phyloP scores from a whole-genome alignment of 2,329 filamentous ascomycete genomes.

The Cordyceps farinosa region DNA sequence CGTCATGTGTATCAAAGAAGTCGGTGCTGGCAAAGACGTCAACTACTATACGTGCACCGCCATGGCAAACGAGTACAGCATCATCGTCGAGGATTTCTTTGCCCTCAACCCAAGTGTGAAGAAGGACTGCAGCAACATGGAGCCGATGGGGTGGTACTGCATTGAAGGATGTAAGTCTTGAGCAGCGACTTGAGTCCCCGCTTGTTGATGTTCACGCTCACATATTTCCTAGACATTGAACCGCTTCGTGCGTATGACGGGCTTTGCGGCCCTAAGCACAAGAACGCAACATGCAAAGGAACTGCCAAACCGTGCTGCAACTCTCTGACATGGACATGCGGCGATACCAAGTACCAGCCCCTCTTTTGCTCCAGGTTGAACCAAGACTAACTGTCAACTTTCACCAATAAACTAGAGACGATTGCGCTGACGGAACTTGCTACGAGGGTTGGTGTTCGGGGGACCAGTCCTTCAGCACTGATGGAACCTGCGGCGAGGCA shows the following conservation, averaged over 20 bases:
- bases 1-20: background rate
- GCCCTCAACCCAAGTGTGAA: too few species aligned
- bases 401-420: conserved; percentile 21
- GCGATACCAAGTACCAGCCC: conserved; percentile 20
- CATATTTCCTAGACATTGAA: background rate
- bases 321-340: conserved; percentile 30
- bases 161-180: too few species aligned
- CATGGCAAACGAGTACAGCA: background rate
- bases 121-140: too few species aligned
- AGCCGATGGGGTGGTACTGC: too few species aligned
- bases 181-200: background rate
- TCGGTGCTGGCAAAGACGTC: background rate
- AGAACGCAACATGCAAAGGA: conserved; percentile 32
- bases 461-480: conserved; percentile 25
- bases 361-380: background rate
- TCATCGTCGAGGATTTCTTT: too few species aligned
- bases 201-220: background rate
- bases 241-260: conserved; percentile 22
- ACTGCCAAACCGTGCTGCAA: conserved; percentile 30
- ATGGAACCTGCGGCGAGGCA: too few species aligned
- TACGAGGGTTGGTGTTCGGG: conserved; percentile 30
- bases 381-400: background rate
- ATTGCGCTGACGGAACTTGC: conserved; percentile 31
- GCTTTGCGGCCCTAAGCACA: conserved; percentile 29
- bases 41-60: too few species aligned